Conservation (phyloP, 192 early-diverging fungal species). For the Chytriomyces hyalinus region DNA sequence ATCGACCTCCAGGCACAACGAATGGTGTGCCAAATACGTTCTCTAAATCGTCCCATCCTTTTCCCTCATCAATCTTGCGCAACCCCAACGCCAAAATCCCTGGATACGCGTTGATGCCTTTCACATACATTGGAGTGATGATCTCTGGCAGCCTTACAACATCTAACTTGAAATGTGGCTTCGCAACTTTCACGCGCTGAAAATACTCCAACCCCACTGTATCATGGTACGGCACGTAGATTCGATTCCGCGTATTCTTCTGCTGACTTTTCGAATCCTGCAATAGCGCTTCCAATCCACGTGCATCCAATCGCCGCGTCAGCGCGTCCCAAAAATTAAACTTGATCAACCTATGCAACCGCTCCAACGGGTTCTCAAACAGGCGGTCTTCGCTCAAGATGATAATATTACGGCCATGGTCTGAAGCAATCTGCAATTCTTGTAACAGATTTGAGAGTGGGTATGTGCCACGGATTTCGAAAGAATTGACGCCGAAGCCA, state of each 20-base stretch:
- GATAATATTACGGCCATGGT: slow-evolving; percentile 84
- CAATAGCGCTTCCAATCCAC: slow-evolving; percentile 88
- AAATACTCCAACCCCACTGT: slow-evolving; percentile 80
- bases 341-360: slow-evolving; percentile 87
- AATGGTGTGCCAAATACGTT: slow-evolving; percentile 75
- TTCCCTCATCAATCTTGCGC: slow-evolving; percentile 29
- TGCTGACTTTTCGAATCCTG: slow-evolving; percentile 89
- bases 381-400: slow-evolving; percentile 88
- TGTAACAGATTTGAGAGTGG: slow-evolving; percentile 93
- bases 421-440: slow-evolving; percentile 90
- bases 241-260: slow-evolving; percentile 76
- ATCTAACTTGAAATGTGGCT: slow-evolving; percentile 70
- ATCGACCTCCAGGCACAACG: slow-evolving; percentile 96
- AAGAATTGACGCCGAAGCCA: slow-evolving; percentile 83
- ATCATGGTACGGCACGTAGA: slow-evolving; percentile 92
- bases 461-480: slow-evolving; percentile 93
- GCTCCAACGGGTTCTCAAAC: slow-evolving; percentile 93
- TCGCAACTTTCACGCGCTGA: slow-evolving; percentile 61
- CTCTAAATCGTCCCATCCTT: slow-evolving; percentile 29
- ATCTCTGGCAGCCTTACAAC: slow-evolving; percentile 82
- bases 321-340: slow-evolving; percentile 91
- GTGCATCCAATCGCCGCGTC: slow-evolving; percentile 18
- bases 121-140: slow-evolving; percentile 90
- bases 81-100: slow-evolving; percentile 89
- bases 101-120: slow-evolving; percentile 83